A percentile compares a stretch with the other conserved stretches of the same genome.
These are phyloP conservation scores for Scutellaria baicalensis DNA, from an alignment of 257 asterid species.

Conservation along the genomic window DNA sequence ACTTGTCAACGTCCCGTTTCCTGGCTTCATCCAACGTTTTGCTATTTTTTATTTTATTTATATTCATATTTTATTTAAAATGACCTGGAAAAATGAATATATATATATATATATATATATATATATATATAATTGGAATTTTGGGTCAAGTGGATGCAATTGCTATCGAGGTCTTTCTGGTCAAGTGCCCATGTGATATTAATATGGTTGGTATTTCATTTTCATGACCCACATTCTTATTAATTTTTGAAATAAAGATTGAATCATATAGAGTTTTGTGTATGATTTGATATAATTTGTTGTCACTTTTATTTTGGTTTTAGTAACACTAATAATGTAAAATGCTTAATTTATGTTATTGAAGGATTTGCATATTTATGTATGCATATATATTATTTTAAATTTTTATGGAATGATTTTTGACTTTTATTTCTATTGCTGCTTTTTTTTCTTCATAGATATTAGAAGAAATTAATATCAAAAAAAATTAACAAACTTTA, in stretches of 20 bases:
- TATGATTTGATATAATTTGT: too few relatives aligned
- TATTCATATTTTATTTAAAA: neutral
- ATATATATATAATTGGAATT: neutral
- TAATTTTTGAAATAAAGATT: too few relatives aligned
- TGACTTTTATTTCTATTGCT: too few relatives aligned
- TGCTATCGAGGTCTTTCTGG: constrained; percentile 13
- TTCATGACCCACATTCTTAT: constrained; percentile 6
- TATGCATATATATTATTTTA: neutral
- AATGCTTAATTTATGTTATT: neutral
- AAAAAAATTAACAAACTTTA: too few relatives aligned
- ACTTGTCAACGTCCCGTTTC: neutral
- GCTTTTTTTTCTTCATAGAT: too few relatives aligned
- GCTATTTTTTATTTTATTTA: neutral
- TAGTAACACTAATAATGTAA: too few relatives aligned
- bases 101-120: too few relatives aligned
- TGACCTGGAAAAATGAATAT: neutral
- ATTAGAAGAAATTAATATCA: too few relatives aligned
- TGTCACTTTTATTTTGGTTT: too few relatives aligned
- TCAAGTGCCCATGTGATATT: constrained; percentile 23
- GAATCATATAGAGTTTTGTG: too few relatives aligned
- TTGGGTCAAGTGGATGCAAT: constrained; percentile 17
- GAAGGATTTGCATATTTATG: too few relatives aligned
- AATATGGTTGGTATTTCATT: constrained; percentile 19
- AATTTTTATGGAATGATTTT: too few relatives aligned
- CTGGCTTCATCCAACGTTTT: neutral